Evolutionary conservation across 768 basidiomycete genomes (phyloP), one percentile per base, ranked within the genome.

Genomic region (Panaeolus cyanescens): DNA sequence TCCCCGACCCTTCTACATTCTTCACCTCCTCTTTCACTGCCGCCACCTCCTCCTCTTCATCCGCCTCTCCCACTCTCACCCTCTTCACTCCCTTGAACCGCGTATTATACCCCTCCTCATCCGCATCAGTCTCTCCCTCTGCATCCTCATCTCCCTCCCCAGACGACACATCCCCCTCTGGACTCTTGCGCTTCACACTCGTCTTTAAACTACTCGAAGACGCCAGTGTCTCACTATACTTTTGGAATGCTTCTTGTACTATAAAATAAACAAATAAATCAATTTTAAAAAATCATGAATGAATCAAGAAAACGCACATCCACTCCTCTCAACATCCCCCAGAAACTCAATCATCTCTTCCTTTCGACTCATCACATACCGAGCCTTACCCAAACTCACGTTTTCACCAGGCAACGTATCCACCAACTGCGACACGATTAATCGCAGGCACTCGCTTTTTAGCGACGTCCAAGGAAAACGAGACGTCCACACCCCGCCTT

Each of bases 311-410:
- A 3, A 63, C 71, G 62, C 40, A 72, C 71, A 63, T n/a, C 68
- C 70, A n/a, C 63, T 59, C 25, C 56, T 53, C 30, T 68, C 60
- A 3, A 72, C 65, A 45, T 68, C 65, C 32, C 59, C 64, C 8
- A 72, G 58, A 53, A 72, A 72, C 20, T 61, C 56, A 32, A 72
- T 64, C 71, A 72, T 72, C 19, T 70, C 70, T 19, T 72, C 71
- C 55, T 60, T 68, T 17, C 65, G 65, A 6, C 36, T 61, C 7
- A 58, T 22, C 25, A 57, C 61, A 15, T 58, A 59, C 32, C 39
- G 59, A 50, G 59, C 61, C 28, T 34, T 54, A 4, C n/a, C n/a
- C n/a, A n/a, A n/a, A n/a, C n/a, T n/a, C n/a, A n/a, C n/a, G n/a
- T n/a, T n/a, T 7, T 61, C 66, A 40, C 64, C 61, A 20, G 56